Evolutionary conservation across 202 grass and related monocot genomes (phyloP).

Genomic region (Panicum virgatum): DNA sequence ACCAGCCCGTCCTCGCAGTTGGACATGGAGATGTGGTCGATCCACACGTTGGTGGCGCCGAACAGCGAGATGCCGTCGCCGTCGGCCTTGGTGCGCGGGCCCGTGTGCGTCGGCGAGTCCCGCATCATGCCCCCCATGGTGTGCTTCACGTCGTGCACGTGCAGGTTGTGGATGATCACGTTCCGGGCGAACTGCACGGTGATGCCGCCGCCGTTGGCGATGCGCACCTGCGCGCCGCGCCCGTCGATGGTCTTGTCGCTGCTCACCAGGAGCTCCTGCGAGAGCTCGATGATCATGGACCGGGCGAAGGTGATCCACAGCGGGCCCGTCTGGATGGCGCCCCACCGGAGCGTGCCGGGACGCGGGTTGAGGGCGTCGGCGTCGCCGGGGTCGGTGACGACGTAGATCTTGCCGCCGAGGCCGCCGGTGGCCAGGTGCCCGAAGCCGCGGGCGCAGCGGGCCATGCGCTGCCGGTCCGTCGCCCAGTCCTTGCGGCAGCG

Average conservation of each 20-base stretch:
- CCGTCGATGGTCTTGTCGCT: slow-evolving; percentile 89
- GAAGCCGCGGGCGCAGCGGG: slow-evolving; percentile 61
- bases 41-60: slow-evolving; percentile 59
- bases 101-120: slow-evolving; percentile 46
- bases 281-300: slow-evolving; percentile 68
- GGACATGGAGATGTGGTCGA: slow-evolving; percentile 78
- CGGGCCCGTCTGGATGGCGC: slow-evolving; percentile 53
- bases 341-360: slow-evolving; percentile 67
- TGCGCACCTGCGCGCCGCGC: slow-evolving; percentile 71
- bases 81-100: slow-evolving; percentile 47
- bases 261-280: slow-evolving; percentile 69
- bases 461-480: slow-evolving; percentile 52
- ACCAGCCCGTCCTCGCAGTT: slow-evolving; percentile 72
- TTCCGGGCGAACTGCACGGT: slow-evolving; percentile 60
- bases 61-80: slow-evolving; percentile 78
- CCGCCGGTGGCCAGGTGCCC: slow-evolving; percentile 52
- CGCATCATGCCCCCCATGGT: slow-evolving; percentile 47
- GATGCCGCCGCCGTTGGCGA: slow-evolving; percentile 57
- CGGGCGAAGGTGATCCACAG: slow-evolving; percentile 76
- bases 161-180: slow-evolving; percentile 70
- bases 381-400: slow-evolving; percentile 64
- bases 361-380: slow-evolving; percentile 52
- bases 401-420: slow-evolving; percentile 45
- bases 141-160: slow-evolving; percentile 57
- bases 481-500: slow-evolving; percentile 70